Evolutionary conservation across 2,329 filamentous ascomycete genomes (phyloP).

Genomic region (Fusarium ambrosium): DNA sequence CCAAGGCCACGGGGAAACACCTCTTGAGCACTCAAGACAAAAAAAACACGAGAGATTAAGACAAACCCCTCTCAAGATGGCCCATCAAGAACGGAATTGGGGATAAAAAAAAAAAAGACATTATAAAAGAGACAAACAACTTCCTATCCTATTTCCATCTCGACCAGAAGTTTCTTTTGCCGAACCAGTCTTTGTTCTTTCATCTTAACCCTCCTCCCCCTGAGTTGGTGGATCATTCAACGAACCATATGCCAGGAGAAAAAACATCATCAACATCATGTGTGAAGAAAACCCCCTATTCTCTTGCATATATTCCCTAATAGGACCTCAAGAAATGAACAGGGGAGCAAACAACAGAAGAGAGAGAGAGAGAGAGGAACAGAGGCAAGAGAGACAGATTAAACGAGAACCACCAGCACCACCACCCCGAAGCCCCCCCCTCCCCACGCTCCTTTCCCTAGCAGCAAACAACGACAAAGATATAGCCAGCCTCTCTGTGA

Average conservation of each 20-base stretch:
- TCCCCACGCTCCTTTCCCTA: not conserved
- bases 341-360: not conserved
- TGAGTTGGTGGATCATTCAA: not conserved
- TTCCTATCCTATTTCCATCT: conserved; percentile 16
- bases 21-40: conserved; percentile 26
- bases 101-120: conserved; percentile 19
- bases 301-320: conserved; percentile 7
- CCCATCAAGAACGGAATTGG: conserved; percentile 30
- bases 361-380: not conserved
- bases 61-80: conserved; percentile 19
- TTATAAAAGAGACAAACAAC: conserved; percentile 5
- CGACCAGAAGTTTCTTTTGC: conserved; percentile 2
- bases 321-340: conserved; percentile 5
- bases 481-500: conserved; percentile 39
- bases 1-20: not conserved
- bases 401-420: conserved; percentile 32
- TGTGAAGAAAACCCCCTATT: not conserved
- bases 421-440: not conserved
- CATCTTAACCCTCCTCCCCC: not conserved
- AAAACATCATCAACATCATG: not conserved
- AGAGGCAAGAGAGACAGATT: conserved; percentile 8
- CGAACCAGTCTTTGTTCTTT: not conserved
- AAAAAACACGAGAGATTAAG: not conserved
- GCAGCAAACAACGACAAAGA: conserved; percentile 37
- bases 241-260: not conserved